Base-by-base conservation (phyloP, 2,329 filamentous ascomycete genomes). In the Curvularia lunata region DNA sequence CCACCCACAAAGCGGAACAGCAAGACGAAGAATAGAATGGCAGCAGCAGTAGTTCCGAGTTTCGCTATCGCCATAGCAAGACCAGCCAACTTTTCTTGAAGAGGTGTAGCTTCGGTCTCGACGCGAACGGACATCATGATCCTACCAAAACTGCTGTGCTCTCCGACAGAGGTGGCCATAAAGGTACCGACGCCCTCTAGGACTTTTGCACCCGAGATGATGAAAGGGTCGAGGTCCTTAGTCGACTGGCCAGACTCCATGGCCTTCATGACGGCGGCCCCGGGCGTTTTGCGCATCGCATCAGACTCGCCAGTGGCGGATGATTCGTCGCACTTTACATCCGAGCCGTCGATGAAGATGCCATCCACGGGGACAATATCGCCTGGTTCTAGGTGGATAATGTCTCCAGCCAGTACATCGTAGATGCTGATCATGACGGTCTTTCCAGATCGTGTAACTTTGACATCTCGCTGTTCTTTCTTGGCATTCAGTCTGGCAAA, bases 251-350 rank as follows among this genome's bases (percentile, higher is more conserved):
- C 81, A 8, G 82, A 79, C 48, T 84, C 78, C 27, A 89, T 79
- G 3, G 81, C 79, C 38, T 82, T 77, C 77, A 83, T 86, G 37
- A 86, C 86, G 59, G 86, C 83, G 18, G 86, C 80, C 12, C 83
- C 87, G 5, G 80, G 73, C 0, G 82, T 85, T 77, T 91, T 91
- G 72, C 85, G 86, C 70, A 91, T 83, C 32, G 87, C 83, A 67
- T 91, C 88, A 0, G 88, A 90, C 72, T 91, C 88, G 63, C 89
- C 89, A 3, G 88, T 91, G 1, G 87, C 86, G 9, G 88, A 90
- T 1, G 88, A 90, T 69, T 91, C 89, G 64, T 91, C 88, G 66
- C 88, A 91, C 73, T 87, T 86, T 52, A 90, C 75, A 47, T 85
- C 84, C 61, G 88, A 84, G 5, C 87, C 87, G 10, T 83, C 80